Conservation (phyloP, 495 filamentous ascomycete species). For the Xylaria flabelliformis region DNA sequence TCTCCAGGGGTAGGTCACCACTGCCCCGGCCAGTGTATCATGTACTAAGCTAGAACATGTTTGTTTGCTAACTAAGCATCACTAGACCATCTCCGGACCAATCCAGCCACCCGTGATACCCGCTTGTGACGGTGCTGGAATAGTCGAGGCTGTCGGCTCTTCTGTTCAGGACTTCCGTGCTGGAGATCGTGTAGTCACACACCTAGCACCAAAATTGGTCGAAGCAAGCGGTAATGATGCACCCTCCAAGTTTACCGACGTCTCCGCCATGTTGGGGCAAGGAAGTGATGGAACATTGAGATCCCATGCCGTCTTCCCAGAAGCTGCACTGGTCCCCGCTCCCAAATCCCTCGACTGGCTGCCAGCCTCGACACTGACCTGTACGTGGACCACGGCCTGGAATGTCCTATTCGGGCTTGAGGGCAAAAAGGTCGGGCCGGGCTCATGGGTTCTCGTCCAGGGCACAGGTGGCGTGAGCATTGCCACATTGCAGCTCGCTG, state of each 20-base stretch:
- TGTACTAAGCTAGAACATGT: neutral
- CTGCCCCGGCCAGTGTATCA: neutral
- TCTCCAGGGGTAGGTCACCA: slow-evolving; percentile 26
- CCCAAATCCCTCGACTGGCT: slow-evolving; percentile 35
- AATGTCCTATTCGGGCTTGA: slow-evolving; percentile 63
- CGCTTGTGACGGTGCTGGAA: slow-evolving; percentile 68
- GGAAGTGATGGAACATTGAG: slow-evolving; percentile 28
- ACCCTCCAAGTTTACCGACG: neutral
- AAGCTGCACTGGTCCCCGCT: slow-evolving; percentile 38
- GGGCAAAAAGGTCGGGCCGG: slow-evolving; percentile 36
- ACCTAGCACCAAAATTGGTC: slow-evolving; percentile 8
- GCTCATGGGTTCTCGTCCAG: slow-evolving; percentile 43
- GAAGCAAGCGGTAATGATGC: slow-evolving; percentile 15
- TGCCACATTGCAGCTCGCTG: slow-evolving; percentile 69
- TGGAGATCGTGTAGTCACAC: slow-evolving; percentile 44
- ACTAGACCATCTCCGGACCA: slow-evolving; percentile 55
- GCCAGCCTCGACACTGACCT: slow-evolving; percentile 38
- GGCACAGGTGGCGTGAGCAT: slow-evolving; percentile 49
- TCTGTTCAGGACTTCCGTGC: slow-evolving; percentile 63
- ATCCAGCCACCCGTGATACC: slow-evolving; percentile 59
- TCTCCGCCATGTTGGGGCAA: slow-evolving; percentile 24
- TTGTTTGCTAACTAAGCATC: neutral
- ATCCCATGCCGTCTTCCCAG: slow-evolving; percentile 26
- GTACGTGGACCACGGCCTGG: slow-evolving; percentile 51
- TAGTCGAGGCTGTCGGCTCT: slow-evolving; percentile 62